Evolutionary conservation across 805 yeast genomes (phyloP).

Genomic region (Nakazawaea siamensis): DNA sequence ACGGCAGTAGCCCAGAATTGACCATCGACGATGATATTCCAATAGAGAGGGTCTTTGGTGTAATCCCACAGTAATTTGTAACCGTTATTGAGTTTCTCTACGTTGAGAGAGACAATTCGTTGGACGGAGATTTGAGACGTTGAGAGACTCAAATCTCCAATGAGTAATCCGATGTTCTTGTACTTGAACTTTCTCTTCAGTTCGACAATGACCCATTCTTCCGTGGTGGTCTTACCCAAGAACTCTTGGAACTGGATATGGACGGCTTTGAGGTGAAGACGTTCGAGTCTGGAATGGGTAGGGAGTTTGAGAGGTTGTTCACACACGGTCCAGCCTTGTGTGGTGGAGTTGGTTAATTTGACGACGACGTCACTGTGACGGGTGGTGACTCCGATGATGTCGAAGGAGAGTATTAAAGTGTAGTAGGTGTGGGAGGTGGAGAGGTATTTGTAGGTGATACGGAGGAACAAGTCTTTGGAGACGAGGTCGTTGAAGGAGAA

Average conservation of each 20-base stretch:
- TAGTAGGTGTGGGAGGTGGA: constrained; percentile 13
- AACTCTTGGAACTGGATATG: constrained; percentile 10
- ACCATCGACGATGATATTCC: constrained; percentile 8
- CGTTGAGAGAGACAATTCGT: too few relatives aligned
- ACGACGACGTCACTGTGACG: too few relatives aligned
- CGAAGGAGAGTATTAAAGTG: constrained; percentile 25
- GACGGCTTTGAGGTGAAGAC: constrained; percentile 15
- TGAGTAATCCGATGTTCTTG: constrained; percentile 1
- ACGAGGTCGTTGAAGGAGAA: constrained; percentile 23
- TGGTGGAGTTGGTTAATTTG: too few relatives aligned
- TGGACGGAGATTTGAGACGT: too few relatives aligned
- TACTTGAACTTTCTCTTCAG: not conserved
- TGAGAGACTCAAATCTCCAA: too few relatives aligned
- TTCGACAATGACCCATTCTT: constrained; percentile 10
- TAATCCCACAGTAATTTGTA: constrained; percentile 4
- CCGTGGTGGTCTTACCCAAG: not conserved
- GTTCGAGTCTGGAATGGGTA: constrained; percentile 14
- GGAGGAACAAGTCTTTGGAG: constrained; percentile 19
- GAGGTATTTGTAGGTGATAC: constrained; percentile 15
- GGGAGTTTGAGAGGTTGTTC: constrained; percentile 16
- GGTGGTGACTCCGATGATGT: too few relatives aligned
- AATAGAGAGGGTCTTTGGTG: constrained; percentile 5
- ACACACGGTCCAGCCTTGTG: constrained; percentile 16
- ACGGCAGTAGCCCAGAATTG: constrained; percentile 6
- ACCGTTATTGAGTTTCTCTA: too few relatives aligned